phyloP scores from a whole-genome alignment of 768 basidiomycete genomes.

The Psilocybe subaeruginosa region DNA sequence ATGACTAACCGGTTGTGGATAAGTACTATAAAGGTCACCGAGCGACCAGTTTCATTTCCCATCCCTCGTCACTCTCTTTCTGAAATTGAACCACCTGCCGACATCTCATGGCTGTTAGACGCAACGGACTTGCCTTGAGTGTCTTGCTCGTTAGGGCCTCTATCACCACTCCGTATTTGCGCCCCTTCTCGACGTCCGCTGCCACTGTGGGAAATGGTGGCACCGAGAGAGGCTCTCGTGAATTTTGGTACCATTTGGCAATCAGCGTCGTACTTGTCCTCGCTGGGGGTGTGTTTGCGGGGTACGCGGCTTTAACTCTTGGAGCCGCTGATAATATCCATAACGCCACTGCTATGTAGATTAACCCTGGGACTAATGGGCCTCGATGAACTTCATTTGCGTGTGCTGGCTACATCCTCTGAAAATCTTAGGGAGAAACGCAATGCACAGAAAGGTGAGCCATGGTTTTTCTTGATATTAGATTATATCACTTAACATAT shows the following conservation, averaged over 20 bases:
- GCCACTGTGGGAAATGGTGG: constrained; percentile 17
- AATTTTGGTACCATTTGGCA: constrained; percentile 77
- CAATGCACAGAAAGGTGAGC: constrained; percentile 70
- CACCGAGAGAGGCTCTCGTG: constrained; percentile 50
- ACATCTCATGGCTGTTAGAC: constrained; percentile 13
- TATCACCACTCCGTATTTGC: constrained; percentile 16
- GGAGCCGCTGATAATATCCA: neutral
- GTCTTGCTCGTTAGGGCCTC: constrained; percentile 16
- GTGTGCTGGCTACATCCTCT: constrained; percentile 82
- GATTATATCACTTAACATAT: neutral
- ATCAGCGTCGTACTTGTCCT: constrained; percentile 75
- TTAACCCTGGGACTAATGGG: constrained; percentile 94
- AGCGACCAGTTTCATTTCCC: neutral
- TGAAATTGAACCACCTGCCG: neutral
- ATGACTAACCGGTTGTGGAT: neutral
- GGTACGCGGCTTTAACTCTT: constrained; percentile 50
- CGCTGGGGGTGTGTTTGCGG: constrained; percentile 89
- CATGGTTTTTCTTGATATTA: neutral
- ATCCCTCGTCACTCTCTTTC: neutral
- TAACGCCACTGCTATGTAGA: constrained; percentile 36
- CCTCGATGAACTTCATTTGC: constrained; percentile 86
- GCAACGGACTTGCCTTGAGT: constrained; percentile 19
- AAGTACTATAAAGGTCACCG: neutral
- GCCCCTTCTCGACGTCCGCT: constrained; percentile 2
- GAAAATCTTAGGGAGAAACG: constrained; percentile 65